These are phyloP conservation scores for Leccinellum albellum DNA, from an alignment of 768 basidiomycete genomes.

Conservation along the genomic window DNA sequence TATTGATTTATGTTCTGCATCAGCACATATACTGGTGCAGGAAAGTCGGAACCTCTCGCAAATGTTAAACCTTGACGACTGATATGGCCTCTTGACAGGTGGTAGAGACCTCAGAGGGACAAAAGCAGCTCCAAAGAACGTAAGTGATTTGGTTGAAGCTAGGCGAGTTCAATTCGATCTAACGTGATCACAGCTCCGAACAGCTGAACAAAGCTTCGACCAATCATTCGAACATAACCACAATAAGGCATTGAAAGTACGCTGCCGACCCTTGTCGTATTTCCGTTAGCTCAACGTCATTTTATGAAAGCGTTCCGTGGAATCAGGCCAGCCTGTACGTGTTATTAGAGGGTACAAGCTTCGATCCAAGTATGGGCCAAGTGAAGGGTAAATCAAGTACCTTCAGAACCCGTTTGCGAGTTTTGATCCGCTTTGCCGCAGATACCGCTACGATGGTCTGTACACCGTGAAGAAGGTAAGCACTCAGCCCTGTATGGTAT, in stretches of 20 bases:
- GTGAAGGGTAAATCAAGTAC: constrained; percentile 53
- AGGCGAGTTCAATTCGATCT: not conserved
- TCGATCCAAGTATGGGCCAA: constrained; percentile 69
- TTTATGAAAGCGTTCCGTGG: constrained; percentile 56
- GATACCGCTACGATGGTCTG: constrained; percentile 89
- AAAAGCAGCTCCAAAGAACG: constrained; percentile 78
- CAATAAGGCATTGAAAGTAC: constrained; percentile 67
- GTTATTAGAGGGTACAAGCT: constrained; percentile 79
- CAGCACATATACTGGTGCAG: constrained; percentile 80
- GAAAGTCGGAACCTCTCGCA: constrained; percentile 29
- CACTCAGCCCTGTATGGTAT: not conserved
- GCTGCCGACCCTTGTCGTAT: not conserved
- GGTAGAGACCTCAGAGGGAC: constrained; percentile 88
- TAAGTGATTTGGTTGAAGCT: constrained; percentile 29
- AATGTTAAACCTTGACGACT: not conserved
- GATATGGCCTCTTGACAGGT: constrained; percentile 38
- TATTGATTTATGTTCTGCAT: constrained; percentile 1
- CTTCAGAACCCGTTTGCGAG: not conserved
- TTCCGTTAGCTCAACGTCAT: not conserved
- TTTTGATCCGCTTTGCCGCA: constrained; percentile 20
- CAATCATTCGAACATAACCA: constrained; percentile 73
- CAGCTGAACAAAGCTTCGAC: constrained; percentile 81
- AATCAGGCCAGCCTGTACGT: constrained; percentile 78
- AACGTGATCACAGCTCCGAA: constrained; percentile 61
- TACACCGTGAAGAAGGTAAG: constrained; percentile 72